A percentile compares a stretch with the other conserved stretches of the same genome.
phyloP scores from a whole-genome alignment of 148 eudicot genomes.

The Silene latifolia region DNA sequence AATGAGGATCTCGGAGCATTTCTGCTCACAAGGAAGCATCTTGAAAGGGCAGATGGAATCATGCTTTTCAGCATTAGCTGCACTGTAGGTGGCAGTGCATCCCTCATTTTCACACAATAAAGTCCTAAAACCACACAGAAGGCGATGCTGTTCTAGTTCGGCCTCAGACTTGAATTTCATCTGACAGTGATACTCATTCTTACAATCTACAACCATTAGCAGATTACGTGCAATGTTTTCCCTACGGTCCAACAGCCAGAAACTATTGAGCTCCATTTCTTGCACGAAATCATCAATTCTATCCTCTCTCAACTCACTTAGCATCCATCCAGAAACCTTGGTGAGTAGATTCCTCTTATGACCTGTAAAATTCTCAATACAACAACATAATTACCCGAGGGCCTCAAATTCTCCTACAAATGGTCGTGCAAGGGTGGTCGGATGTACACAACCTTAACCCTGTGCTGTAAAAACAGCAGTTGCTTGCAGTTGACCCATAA shows the following conservation, averaged over 20 bases:
- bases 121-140: constrained; percentile 62
- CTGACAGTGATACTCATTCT: constrained; percentile 57
- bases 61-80: constrained; percentile 55
- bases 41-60: constrained; percentile 81
- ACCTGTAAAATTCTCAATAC: constrained; percentile 8
- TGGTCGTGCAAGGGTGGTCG: too few relatives aligned
- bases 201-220: constrained; percentile 73
- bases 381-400: too few relatives aligned
- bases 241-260: constrained; percentile 83
- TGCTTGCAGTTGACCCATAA: too few relatives aligned
- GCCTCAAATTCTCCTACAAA: too few relatives aligned
- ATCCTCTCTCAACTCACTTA: constrained; percentile 85
- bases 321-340: constrained; percentile 76
- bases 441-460: too few relatives aligned
- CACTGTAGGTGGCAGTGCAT: constrained; percentile 64
- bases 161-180: constrained; percentile 55
- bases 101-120: constrained; percentile 72
- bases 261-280: constrained; percentile 83
- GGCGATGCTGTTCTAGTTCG: constrained; percentile 55
- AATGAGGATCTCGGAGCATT: constrained; percentile 57
- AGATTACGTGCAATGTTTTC: constrained; percentile 62
- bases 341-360: constrained; percentile 68
- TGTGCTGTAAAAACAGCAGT: too few relatives aligned
- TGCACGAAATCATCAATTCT: constrained; percentile 85
- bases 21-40: constrained; percentile 86